These are phyloP conservation scores for Cephalotrichum gorgonifer DNA, from an alignment of 2,329 filamentous ascomycete genomes.

Conservation along the genomic window DNA sequence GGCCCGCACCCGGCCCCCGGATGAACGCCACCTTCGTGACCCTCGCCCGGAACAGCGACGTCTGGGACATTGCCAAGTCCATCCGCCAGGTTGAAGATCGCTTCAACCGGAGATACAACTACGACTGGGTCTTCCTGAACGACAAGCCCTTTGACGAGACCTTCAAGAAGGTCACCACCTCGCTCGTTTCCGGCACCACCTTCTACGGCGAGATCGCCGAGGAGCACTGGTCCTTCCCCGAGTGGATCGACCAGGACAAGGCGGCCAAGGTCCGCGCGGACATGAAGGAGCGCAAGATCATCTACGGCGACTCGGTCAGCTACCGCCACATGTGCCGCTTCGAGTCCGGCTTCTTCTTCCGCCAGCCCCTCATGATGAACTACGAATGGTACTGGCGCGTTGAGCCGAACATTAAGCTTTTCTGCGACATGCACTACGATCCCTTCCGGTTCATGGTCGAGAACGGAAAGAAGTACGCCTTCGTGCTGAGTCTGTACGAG, in stretches of 20 bases:
- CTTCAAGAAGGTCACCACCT: conserved; percentile 85
- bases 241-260: conserved; percentile 91
- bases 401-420: conserved; percentile 92
- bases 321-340: conserved; percentile 99
- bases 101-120: conserved; percentile 94
- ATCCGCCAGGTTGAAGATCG: conserved; percentile 96
- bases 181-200: conserved; percentile 86
- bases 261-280: conserved; percentile 84
- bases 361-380: conserved; percentile 82
- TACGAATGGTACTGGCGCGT: conserved; percentile 99
- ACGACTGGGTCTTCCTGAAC: conserved; percentile 99
- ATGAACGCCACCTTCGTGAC: conserved; percentile 98
- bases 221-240: conserved; percentile 96
- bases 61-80: conserved; percentile 94
- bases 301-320: conserved; percentile 93
- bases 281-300: conserved; percentile 90
- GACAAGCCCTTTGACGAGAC: conserved; percentile 86
- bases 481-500: conserved; percentile 90
- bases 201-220: conserved; percentile 80
- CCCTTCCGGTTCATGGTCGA: conserved; percentile 96
- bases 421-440: conserved; percentile 91
- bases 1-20: conserved; percentile 54
- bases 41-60: conserved; percentile 80
- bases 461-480: conserved; percentile 96
- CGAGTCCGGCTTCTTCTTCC: conserved; percentile 99